Base-by-base conservation (phyloP, 2,329 filamentous ascomycete genomes). In the Sporothrix phasma region DNA sequence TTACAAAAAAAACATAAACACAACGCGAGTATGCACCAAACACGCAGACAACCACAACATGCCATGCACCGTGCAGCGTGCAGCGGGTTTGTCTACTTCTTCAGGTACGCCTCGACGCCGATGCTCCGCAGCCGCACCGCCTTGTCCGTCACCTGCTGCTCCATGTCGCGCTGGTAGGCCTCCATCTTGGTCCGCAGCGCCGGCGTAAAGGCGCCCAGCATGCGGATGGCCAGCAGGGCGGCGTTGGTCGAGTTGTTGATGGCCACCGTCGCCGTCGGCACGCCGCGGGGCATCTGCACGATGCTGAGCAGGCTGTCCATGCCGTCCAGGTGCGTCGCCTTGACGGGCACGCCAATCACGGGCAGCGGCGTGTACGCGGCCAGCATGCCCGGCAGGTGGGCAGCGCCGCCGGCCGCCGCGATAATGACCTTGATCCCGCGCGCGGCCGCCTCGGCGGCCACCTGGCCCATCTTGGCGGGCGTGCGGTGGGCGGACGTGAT, bases 401-500 rank as follows among this genome's bases (percentile, higher is more conserved):
- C 88, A 0, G 88, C 88, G 29, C 88, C 88, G 13, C 88, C 88
- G 0, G 88, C 88, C 19, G 87, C 89, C 1, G 88, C 88, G 67
- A 91, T 91, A 65, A 92, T 83, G 4, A 90, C 87, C 68, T 85
- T 85, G 72, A 90, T 83, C 7, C 88, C 88, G 0, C 84, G 81
- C 2, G 77, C 80, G 0, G 84, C 82, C 15, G 88, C 88, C 15
- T 80, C 79, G 29, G 79, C 81, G 7, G 87, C 87, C 56, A 90
- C 84, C 65, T 85, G 76, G 56, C 81, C 82, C 88, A 92, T 92
- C 68, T 81, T 82, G 49, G 81, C 76, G 3, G 88, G 88, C 2
- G 88, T 92, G 39, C 89, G 81, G 74, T 92, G 89, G 0, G 90
- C 90, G 2, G 89, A 92, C 0, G 89, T 92, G 71, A 94, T 92